Evolutionary conservation across 805 yeast species (phyloP).

Genomic region (Grigorovia jiainica): DNA sequence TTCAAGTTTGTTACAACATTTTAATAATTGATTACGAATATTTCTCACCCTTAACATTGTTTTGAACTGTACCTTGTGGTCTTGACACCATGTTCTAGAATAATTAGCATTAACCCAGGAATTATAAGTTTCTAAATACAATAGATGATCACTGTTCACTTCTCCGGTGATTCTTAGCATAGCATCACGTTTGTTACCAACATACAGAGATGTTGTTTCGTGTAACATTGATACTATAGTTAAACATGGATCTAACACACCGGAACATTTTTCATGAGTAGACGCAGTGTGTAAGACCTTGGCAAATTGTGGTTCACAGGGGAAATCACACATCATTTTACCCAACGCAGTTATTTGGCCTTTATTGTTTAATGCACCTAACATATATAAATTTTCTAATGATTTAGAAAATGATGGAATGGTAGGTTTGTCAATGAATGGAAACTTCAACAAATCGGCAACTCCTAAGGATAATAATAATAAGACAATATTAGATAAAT

Average conservation of each 20-base stretch:
- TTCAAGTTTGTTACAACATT: constrained; percentile 40
- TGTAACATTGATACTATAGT: constrained; percentile 78
- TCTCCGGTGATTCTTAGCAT: constrained; percentile 38
- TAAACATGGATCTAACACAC: constrained; percentile 53
- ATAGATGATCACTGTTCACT: constrained; percentile 62
- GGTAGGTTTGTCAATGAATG: constrained; percentile 87
- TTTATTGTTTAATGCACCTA: constrained; percentile 75
- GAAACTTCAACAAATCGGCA: constrained; percentile 70
- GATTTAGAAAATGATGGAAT: constrained; percentile 63
- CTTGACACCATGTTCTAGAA: constrained; percentile 76
- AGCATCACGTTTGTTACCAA: constrained; percentile 17
- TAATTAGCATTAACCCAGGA: constrained; percentile 63
- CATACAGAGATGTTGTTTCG: constrained; percentile 48
- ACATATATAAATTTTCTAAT: constrained; percentile 68
- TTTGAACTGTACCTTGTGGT: constrained; percentile 69
- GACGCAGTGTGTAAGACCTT: constrained; percentile 62
- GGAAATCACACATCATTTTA: constrained; percentile 80
- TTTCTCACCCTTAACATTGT: constrained; percentile 60
- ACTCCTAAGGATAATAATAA: constrained; percentile 77
- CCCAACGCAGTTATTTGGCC: constrained; percentile 78
- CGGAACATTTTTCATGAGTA: constrained; percentile 35
- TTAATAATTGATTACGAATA: constrained; percentile 58
- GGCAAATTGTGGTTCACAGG: constrained; percentile 84
- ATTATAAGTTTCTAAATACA: constrained; percentile 64
- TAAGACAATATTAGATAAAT: constrained; percentile 66